Evolutionary conservation across 441 rosid species (phyloP), one percentile per base, ranked within the genome.

Genomic region (Sinapis alba): DNA sequence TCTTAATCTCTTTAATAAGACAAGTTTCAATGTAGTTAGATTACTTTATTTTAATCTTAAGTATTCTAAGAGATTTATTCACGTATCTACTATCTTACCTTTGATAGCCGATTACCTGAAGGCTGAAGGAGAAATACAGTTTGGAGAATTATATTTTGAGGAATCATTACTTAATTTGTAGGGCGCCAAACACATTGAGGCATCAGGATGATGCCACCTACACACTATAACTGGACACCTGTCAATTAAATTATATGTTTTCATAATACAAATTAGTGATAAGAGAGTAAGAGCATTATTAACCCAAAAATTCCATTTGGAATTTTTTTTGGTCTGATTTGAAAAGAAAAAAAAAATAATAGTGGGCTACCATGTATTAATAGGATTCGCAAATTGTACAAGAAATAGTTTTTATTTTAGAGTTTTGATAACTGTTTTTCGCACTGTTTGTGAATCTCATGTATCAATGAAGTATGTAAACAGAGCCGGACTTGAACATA

Each of bases 51-150:
- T 3, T 63, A 27, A 11, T 13, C n/a, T 47, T 19, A 63, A 57
- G 41, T 57, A 51, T 51, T 53, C 23, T 21, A 43, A 36, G 62
- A 21, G 47, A 51, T 61, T 18, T 76, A 13, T 56, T 28, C 56
- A 57, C 50, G 62, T 21, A 53, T 34, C 21, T 47, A 47, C 12
- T 51, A 60, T 75, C 70, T 76, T 63, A 38, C 74, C 73, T 51
- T 68, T 62, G 64, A 53, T 24, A 68, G 43, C 43, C 26, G 26
- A 51, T 60, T 50, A 68, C 65, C 51, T 27, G 32, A 41, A n/a
- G n/a, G n/a, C n/a, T n/a, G n/a, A n/a, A 62, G 6, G 36, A 69
- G 69, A 68, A 51, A 36, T 62, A 24, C 62, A 61, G 54, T 50
- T 41, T 64, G 19, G 18, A 50, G 56, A 60, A 4, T 23, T 4